Conservation (phyloP, 176 grass and related monocot species). For the Eremochloa ophiuroides region DNA sequence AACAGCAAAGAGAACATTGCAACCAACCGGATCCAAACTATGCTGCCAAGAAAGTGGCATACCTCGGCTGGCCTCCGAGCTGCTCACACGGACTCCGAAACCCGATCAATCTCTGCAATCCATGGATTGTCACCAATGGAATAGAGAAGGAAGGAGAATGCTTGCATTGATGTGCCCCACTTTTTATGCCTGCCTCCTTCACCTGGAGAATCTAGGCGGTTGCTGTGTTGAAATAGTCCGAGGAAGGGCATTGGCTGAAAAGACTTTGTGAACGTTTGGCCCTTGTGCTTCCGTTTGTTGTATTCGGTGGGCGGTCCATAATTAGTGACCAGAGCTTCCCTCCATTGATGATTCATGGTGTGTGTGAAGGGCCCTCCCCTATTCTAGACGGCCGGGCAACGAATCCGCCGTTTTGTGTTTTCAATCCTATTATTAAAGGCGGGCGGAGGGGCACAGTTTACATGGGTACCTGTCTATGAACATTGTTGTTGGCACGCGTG, state of each 20-base stretch:
- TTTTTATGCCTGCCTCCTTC: constrained; percentile 9
- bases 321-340: constrained; percentile 6
- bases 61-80: not conserved
- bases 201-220: not conserved
- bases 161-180: constrained; percentile 9
- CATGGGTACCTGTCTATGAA: not conserved
- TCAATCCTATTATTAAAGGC: not conserved
- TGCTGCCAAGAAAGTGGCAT: not conserved
- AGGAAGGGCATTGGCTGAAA: not conserved
- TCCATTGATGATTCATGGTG: not conserved
- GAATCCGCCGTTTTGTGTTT: not conserved
- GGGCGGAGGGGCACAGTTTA: not conserved
- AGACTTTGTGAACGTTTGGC: not conserved
- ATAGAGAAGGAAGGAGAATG: not conserved
- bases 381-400: not conserved
- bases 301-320: constrained; percentile 12
- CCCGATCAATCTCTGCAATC: not conserved
- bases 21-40: not conserved
- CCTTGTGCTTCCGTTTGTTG: constrained; percentile 16
- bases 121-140: constrained; percentile 1
- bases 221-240: not conserved
- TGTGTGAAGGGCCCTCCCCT: not conserved
- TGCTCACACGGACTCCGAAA: not conserved
- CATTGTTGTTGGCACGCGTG: too few relatives aligned
- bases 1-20: not conserved